A percentile compares a stretch with the other conserved stretches of the same genome.
Evolutionary conservation across 306 rosid species (phyloP).

Genomic region (Vigna nakashimae): DNA sequence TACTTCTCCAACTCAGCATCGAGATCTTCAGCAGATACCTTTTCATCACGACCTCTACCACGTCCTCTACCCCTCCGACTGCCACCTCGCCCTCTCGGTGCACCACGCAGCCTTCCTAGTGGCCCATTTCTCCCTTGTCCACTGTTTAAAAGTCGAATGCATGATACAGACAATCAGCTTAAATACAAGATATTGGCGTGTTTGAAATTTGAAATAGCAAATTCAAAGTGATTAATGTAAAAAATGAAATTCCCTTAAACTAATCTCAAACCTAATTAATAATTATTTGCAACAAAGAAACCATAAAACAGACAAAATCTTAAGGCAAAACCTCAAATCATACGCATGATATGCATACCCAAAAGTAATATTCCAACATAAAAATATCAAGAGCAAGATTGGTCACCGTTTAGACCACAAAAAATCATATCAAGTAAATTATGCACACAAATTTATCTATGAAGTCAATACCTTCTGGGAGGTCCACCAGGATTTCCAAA

Average conservation of each 20-base stretch:
- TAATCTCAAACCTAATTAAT: neutral
- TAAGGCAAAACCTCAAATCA: neutral
- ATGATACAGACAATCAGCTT: slow-evolving; percentile 28
- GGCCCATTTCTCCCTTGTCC: slow-evolving; percentile 74
- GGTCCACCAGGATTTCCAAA: slow-evolving; percentile 67
- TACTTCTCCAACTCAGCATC: slow-evolving; percentile 98
- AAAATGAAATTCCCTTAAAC: neutral
- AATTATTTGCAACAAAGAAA: neutral
- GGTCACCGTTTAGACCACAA: neutral
- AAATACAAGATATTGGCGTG: neutral
- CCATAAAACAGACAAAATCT: no score
- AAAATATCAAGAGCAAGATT: neutral
- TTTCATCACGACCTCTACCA: slow-evolving; percentile 73
- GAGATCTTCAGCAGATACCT: slow-evolving; percentile 90
- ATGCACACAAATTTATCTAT: neutral
- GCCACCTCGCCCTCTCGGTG: slow-evolving; percentile 46
- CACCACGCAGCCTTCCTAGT: slow-evolving; percentile 57
- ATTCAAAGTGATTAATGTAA: neutral
- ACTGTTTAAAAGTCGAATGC: slow-evolving; percentile 51
- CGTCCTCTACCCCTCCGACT: slow-evolving; percentile 59
- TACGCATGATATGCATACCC: neutral
- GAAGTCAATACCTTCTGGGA: slow-evolving; percentile 62
- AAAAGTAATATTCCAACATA: neutral
- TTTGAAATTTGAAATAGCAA: neutral
- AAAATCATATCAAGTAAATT: slow-evolving; percentile 19